Evolutionary conservation across 2,329 filamentous ascomycete species (phyloP).

Genomic region (Didymella segeticola): DNA sequence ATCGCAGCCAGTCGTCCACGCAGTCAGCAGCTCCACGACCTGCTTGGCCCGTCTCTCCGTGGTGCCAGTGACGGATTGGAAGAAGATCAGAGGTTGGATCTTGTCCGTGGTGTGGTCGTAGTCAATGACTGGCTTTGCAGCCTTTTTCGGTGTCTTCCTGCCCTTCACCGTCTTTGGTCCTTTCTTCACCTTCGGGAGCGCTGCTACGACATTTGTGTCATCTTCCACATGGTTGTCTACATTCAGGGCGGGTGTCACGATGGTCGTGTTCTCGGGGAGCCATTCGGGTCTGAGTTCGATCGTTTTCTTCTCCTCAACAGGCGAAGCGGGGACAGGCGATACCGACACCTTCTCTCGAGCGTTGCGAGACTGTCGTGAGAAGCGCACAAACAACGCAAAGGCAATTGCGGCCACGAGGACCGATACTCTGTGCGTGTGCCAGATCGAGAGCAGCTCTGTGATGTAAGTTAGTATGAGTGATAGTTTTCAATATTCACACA

Average conservation of each 20-base stretch:
- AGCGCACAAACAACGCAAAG: conserved; percentile 38
- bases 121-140: conserved; percentile 20
- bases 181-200: conserved; percentile 36
- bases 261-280: conserved; percentile 43
- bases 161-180: conserved; percentile 50
- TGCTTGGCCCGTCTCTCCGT: conserved; percentile 76
- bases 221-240: conserved; percentile 42
- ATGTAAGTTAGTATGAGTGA: neutral
- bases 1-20: conserved; percentile 44
- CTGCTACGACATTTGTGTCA: conserved; percentile 23
- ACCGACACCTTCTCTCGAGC: conserved; percentile 37
- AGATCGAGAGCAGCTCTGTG: conserved; percentile 46
- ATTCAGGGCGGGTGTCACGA: conserved; percentile 27
- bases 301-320: conserved; percentile 40
- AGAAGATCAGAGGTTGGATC: conserved; percentile 82
- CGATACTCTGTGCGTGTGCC: conserved; percentile 46
- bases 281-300: conserved; percentile 44
- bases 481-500: too few relatives aligned
- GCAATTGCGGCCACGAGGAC: conserved; percentile 43
- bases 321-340: conserved; percentile 43
- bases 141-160: conserved; percentile 36
- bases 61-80: conserved; percentile 83
- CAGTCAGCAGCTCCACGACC: conserved; percentile 64
- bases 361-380: conserved; percentile 35
- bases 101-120: conserved; percentile 49